Percentiles rank a stretch among this genome's conserved stretches.
phyloP scores from a whole-genome alignment of 805 yeast species.

The Barnettozyma vustinii region DNA sequence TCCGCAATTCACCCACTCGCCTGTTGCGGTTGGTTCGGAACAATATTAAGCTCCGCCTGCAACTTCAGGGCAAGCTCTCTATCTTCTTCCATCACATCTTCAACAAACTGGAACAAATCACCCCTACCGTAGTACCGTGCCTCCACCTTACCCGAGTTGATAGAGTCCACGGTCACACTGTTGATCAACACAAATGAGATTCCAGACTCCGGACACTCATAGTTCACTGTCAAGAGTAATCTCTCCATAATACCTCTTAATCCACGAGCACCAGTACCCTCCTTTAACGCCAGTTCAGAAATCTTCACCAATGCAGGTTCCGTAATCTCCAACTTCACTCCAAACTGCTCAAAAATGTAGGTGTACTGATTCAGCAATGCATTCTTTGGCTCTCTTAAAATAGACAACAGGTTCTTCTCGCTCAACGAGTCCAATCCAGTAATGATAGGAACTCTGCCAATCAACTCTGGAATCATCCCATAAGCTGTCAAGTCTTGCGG shows the following conservation, averaged over 20 bases:
- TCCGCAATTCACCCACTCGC: not conserved
- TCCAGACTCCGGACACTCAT: constrained; percentile 56
- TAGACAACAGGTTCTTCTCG: constrained; percentile 40
- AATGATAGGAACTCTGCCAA: constrained; percentile 54
- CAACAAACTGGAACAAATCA: constrained; percentile 36
- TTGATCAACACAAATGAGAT: constrained; percentile 45
- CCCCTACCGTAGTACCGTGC: constrained; percentile 43
- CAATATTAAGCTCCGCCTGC: constrained; percentile 25
- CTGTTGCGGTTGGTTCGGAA: not conserved
- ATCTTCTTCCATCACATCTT: constrained; percentile 40
- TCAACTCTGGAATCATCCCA: constrained; percentile 55
- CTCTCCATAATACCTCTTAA: constrained; percentile 50
- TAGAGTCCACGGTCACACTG: constrained; percentile 36
- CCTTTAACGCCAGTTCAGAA: constrained; percentile 42
- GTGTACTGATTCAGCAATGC: constrained; percentile 49
- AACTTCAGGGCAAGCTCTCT: constrained; percentile 29
- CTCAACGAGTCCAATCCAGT: constrained; percentile 44
- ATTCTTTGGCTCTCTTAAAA: constrained; percentile 50
- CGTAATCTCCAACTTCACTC: constrained; percentile 45
- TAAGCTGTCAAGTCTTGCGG: constrained; percentile 46
- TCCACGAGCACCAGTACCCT: constrained; percentile 61
- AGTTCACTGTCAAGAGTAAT: constrained; percentile 44
- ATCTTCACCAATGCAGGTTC: constrained; percentile 41
- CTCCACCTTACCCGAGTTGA: constrained; percentile 29
- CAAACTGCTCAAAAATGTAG: constrained; percentile 47